Evolutionary conservation across 805 yeast species (phyloP).

Genomic region (Suhomyces emberorum): DNA sequence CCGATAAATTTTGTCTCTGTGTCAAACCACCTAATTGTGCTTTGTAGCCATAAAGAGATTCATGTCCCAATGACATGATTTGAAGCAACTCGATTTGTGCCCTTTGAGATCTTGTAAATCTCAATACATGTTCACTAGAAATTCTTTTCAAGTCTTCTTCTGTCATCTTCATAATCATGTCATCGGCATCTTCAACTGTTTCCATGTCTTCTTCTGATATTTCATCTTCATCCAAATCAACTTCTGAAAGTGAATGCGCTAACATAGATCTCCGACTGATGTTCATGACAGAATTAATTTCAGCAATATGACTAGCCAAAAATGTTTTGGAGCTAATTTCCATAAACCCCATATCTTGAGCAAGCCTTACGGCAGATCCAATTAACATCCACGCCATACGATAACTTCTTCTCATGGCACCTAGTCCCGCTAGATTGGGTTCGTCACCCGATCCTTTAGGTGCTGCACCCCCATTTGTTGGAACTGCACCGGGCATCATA

Average conservation of each 20-base stretch:
- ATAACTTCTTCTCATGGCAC: constrained; percentile 82
- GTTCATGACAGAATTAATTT: constrained; percentile 77
- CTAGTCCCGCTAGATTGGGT: constrained; percentile 62
- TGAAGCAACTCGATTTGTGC: constrained; percentile 80
- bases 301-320: constrained; percentile 81
- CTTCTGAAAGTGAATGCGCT: constrained; percentile 66
- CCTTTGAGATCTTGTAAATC: constrained; percentile 59
- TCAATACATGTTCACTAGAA: constrained; percentile 32
- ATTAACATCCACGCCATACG: constrained; percentile 93
- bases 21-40: constrained; percentile 50
- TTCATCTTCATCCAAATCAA: constrained; percentile 50
- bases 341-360: constrained; percentile 82
- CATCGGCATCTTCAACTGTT: constrained; percentile 23
- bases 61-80: constrained; percentile 79
- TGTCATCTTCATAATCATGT: constrained; percentile 25
- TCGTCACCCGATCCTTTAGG: constrained; percentile 27
- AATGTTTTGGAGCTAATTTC: constrained; percentile 70
- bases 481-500: not conserved
- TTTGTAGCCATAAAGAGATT: constrained; percentile 69
- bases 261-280: constrained; percentile 77
- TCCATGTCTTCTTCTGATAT: constrained; percentile 34
- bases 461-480: not conserved
- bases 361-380: constrained; percentile 81
- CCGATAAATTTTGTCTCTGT: constrained; percentile 65
- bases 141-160: constrained; percentile 30